Percentiles rank a stretch among this genome's conserved stretches.
Evolutionary conservation across 2,329 filamentous ascomycete species (phyloP).

Genomic region (Plectosphaerella plurivora): DNA sequence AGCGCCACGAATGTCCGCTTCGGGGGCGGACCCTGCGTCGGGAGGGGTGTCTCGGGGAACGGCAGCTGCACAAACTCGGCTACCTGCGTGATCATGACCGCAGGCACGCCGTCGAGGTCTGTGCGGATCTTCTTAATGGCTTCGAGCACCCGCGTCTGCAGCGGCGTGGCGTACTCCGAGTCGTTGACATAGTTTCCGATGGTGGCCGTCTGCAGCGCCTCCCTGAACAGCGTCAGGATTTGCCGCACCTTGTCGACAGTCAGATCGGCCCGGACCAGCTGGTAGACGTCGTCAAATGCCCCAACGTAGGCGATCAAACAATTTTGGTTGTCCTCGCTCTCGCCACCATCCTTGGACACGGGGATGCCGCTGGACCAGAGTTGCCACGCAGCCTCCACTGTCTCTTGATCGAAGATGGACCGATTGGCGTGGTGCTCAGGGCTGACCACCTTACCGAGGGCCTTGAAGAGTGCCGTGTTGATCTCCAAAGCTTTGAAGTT

Average conservation of each 20-base stretch:
- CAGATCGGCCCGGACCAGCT: constrained; percentile 63
- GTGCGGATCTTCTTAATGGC: constrained; percentile 64
- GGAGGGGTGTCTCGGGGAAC: constrained; percentile 33
- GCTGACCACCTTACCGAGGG: constrained; percentile 58
- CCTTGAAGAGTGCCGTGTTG: constrained; percentile 66
- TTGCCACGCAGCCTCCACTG: constrained; percentile 61
- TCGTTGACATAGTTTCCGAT: constrained; percentile 66
- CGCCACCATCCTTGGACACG: constrained; percentile 29
- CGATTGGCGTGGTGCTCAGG: constrained; percentile 32
- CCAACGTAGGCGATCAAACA: constrained; percentile 82
- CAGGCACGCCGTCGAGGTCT: constrained; percentile 59
- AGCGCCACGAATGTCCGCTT: constrained; percentile 85
- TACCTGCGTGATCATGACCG: constrained; percentile 64
- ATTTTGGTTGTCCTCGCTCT: constrained; percentile 65
- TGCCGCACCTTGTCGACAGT: constrained; percentile 56
- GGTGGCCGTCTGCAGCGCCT: constrained; percentile 67
- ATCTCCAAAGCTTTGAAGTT: constrained; percentile 63
- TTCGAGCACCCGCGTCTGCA: constrained; percentile 67
- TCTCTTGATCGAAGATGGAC: constrained; percentile 43
- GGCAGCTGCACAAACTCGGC: constrained; percentile 69
- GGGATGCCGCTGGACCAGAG: constrained; percentile 68
- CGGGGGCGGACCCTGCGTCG: constrained; percentile 19
- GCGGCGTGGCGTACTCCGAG: constrained; percentile 65
- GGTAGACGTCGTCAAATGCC: constrained; percentile 72
- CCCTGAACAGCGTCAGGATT: constrained; percentile 68